These are phyloP conservation scores for Dioscorea zingiberensis DNA, from an alignment of 106 monocot genomes.

Conservation along the genomic window DNA sequence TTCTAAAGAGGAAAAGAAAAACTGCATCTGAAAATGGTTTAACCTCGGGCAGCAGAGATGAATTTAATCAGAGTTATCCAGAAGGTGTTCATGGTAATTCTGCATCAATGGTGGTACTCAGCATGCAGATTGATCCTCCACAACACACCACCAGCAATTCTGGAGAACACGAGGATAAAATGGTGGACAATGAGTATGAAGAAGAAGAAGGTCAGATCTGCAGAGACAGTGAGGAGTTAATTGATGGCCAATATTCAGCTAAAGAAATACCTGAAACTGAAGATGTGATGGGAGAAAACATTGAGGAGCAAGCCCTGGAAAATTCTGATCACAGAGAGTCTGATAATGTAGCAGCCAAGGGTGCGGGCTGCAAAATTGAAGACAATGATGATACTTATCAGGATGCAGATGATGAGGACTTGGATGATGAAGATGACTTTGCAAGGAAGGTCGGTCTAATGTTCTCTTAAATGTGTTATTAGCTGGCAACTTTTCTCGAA, in stretches of 20 bases:
- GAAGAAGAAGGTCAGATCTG: constrained; percentile 30
- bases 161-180: neutral
- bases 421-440: constrained; percentile 74
- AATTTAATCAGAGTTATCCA: constrained; percentile 2
- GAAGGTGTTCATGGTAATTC: neutral
- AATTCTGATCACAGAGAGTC: constrained; percentile 28
- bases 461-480: constrained; percentile 21
- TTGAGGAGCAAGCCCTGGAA: constrained; percentile 34
- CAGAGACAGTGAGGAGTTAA: constrained; percentile 15
- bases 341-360: too few relatives aligned
- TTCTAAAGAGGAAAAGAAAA: constrained; percentile 67
- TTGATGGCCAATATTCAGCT: constrained; percentile 6
- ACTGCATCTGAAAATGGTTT: constrained; percentile 12
- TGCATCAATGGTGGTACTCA: neutral
- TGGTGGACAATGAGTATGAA: constrained; percentile 20
- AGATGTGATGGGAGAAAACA: constrained; percentile 10
- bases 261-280: constrained; percentile 11
- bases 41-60: constrained; percentile 5
- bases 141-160: too few relatives aligned
- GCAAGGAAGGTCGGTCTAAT: constrained; percentile 51
- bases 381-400: constrained; percentile 22
- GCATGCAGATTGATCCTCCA: neutral
- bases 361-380: constrained; percentile 27
- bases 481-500: too few relatives aligned
- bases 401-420: constrained; percentile 11